These are phyloP conservation scores for Aphanomyces euteiches DNA, from an alignment of 352 stramenopile genomes.

Conservation along the genomic window DNA sequence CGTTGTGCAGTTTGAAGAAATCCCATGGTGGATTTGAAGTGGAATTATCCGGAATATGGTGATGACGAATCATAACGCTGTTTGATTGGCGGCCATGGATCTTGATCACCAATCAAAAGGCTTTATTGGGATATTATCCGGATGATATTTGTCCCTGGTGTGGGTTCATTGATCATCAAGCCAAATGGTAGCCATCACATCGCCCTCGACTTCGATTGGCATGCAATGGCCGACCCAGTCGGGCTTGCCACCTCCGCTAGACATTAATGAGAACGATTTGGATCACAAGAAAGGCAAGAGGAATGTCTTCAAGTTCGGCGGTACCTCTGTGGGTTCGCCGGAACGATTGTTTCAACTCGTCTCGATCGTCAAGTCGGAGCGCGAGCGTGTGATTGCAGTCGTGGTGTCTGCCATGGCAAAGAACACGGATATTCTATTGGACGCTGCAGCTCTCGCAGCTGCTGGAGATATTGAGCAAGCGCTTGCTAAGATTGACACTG, in stretches of 20 bases:
- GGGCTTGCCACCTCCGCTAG: not conserved
- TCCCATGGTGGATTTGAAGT: not conserved
- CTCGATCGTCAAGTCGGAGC: constrained; percentile 57
- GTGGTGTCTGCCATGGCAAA: constrained; percentile 78
- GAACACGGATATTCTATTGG: constrained; percentile 69
- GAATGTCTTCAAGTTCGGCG: constrained; percentile 85
- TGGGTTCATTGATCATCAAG: not conserved
- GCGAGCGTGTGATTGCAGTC: constrained; percentile 53
- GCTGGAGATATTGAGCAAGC: constrained; percentile 49
- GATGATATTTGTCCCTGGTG: not conserved
- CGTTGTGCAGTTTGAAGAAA: not conserved
- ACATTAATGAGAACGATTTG: constrained; percentile 35
- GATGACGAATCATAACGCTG: not conserved
- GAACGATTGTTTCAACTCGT: constrained; percentile 59
- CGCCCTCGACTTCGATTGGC: constrained; percentile 9
- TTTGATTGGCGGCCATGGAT: not conserved
- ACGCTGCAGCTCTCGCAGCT: constrained; percentile 56
- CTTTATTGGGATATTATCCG: constrained; percentile 24
- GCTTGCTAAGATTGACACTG: constrained; percentile 49
- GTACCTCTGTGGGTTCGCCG: constrained; percentile 68
- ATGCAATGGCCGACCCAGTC: constrained; percentile 5
- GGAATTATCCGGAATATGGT: not conserved
- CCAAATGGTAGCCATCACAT: constrained; percentile 25
- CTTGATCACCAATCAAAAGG: not conserved
- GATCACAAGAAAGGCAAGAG: constrained; percentile 53